phyloP scores from a whole-genome alignment of 2,329 filamentous ascomycete species.

The Xylaria polymorpha region DNA sequence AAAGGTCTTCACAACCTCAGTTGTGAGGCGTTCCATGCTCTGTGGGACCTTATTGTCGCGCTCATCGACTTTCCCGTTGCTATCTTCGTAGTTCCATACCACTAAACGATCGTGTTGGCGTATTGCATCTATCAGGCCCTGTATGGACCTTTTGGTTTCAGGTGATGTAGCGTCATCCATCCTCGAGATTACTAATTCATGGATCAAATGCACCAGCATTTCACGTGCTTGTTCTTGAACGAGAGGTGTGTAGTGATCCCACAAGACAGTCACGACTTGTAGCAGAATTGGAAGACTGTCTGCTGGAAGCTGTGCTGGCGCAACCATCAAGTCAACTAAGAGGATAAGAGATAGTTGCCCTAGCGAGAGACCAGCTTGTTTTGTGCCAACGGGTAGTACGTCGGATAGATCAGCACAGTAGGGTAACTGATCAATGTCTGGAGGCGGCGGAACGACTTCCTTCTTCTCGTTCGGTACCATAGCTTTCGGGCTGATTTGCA shows the following conservation, averaged over 20 bases:
- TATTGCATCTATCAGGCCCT: constrained; percentile 88
- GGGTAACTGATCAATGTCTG: constrained; percentile 79
- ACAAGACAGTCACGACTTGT: constrained; percentile 91
- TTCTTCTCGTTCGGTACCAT: constrained; percentile 94
- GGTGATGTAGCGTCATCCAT: constrained; percentile 76
- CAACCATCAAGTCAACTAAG: constrained; percentile 94
- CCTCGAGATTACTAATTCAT: constrained; percentile 86
- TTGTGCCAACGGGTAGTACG: constrained; percentile 86
- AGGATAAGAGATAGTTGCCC: constrained; percentile 94
- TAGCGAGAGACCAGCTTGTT: constrained; percentile 89
- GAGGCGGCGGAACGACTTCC: constrained; percentile 73
- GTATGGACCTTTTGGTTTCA: constrained; percentile 77
- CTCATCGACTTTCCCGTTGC: constrained; percentile 80
- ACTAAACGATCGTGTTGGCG: constrained; percentile 85
- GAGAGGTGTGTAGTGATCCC: constrained; percentile 95
- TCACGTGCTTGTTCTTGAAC: constrained; percentile 97
- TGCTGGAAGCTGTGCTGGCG: constrained; percentile 81
- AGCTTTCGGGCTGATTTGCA: constrained; percentile 93
- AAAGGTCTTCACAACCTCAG: constrained; percentile 86
- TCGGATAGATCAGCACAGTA: constrained; percentile 89
- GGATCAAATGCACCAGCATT: constrained; percentile 97
- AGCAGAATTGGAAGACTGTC: constrained; percentile 87
- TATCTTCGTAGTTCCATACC: constrained; percentile 95
- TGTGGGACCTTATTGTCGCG: constrained; percentile 83
- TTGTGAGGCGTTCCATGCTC: constrained; percentile 87